Percentiles rank a stretch among this genome's conserved stretches.
phyloP scores from a whole-genome alignment of 2,329 filamentous ascomycete species.

The Diaporthe humulicola region DNA sequence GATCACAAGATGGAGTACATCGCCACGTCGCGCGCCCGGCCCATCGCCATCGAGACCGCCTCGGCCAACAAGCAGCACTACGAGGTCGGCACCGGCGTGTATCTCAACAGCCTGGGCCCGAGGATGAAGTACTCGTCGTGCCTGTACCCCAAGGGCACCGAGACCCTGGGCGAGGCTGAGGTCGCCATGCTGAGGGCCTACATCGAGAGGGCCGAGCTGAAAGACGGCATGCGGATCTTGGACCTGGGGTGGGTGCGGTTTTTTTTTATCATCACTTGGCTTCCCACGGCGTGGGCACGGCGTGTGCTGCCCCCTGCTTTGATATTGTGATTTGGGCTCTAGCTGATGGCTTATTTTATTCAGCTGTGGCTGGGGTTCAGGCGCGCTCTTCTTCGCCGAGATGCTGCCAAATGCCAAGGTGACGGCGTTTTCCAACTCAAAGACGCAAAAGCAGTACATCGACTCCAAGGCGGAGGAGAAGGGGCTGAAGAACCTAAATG shows the following conservation, averaged over 20 bases:
- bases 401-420: constrained; percentile 72
- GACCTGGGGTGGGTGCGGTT: constrained; percentile 67
- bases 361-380: constrained; percentile 79
- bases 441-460: constrained; percentile 77
- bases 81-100: constrained; percentile 76
- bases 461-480: constrained; percentile 69
- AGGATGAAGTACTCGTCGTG: constrained; percentile 81
- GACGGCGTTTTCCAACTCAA: constrained; percentile 78
- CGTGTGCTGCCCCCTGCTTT: constrained; percentile 28
- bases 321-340: neutral
- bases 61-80: constrained; percentile 79
- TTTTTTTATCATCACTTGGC: neutral
- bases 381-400: constrained; percentile 75
- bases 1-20: constrained; percentile 75
- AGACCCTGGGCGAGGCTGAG: constrained; percentile 76
- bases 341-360: neutral
- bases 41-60: constrained; percentile 77
- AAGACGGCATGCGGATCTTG: constrained; percentile 72
- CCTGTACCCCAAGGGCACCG: constrained; percentile 72
- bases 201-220: constrained; percentile 69
- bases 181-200: constrained; percentile 75
- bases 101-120: constrained; percentile 72
- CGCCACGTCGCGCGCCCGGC: constrained; percentile 67
- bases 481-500: constrained; percentile 70
- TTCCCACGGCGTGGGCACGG: constrained; percentile 41